These are phyloP conservation scores for Trifolium repens DNA, from an alignment of 306 rosid species.

Conservation along the genomic window DNA sequence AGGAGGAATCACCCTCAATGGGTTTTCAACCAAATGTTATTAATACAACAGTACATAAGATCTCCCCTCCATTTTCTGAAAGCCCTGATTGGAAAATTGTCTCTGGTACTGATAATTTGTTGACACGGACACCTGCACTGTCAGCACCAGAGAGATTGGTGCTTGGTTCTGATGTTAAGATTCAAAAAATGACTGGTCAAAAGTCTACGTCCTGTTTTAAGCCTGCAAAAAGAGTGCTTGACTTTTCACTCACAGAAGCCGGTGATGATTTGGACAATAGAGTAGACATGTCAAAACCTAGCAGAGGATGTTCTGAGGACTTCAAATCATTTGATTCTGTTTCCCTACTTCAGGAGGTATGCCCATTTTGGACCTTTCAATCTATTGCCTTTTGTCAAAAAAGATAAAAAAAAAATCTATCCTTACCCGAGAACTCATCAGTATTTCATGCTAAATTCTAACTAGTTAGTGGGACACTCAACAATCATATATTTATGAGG, in stretches of 20 bases:
- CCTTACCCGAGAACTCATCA: neutral
- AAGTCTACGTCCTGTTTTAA: conserved; percentile 43
- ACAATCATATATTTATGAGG: conserved; percentile 6
- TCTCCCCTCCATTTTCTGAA: conserved; percentile 39
- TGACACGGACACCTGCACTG: conserved; percentile 62
- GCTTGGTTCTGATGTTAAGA: conserved; percentile 52
- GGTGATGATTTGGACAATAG: conserved; percentile 40
- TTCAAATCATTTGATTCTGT: conserved; percentile 31
- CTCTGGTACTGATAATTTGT: conserved; percentile 44
- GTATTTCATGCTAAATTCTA: neutral
- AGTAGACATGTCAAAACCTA: conserved; percentile 39
- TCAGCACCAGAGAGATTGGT: conserved; percentile 54
- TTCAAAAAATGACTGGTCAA: conserved; percentile 33
- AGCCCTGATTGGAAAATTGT: conserved; percentile 51
- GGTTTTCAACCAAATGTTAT: conserved; percentile 33
- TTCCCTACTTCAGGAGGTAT: too few species aligned
- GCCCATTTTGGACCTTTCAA: too few species aligned
- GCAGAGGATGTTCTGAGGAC: conserved; percentile 32
- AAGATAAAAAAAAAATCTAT: too few species aligned
- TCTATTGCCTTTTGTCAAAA: too few species aligned
- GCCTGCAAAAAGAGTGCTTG: conserved; percentile 72
- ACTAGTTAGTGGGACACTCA: conserved; percentile 1
- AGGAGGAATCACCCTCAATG: conserved; percentile 42
- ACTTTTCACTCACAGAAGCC: conserved; percentile 57
- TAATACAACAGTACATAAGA: conserved; percentile 44